Conservation (phyloP, 2,329 filamentous ascomycete genomes). For the Calonectria montana region DNA sequence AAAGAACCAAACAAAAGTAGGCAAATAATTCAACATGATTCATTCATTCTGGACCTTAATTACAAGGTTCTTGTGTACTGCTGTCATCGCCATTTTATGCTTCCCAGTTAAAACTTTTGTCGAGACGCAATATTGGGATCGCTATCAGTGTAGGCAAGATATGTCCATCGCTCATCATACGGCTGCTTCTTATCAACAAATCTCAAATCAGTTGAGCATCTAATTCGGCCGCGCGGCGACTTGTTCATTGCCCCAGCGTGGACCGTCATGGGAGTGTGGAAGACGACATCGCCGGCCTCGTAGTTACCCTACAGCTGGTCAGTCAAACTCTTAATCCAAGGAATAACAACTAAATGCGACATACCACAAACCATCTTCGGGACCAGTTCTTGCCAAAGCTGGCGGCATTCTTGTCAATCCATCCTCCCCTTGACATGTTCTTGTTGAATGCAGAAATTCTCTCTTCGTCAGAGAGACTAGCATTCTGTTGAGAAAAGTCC, state of each 20-base stretch:
- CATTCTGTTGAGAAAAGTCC: neutral
- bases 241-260: neutral
- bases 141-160: neutral
- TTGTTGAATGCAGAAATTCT: constrained; percentile 12
- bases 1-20: neutral
- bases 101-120: neutral
- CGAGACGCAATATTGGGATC: constrained; percentile 3
- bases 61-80: neutral
- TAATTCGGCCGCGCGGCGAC: neutral
- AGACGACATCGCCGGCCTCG: constrained; percentile 10
- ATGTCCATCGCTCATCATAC: neutral
- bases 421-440: constrained; percentile 15
- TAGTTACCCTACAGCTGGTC: constrained; percentile 2
- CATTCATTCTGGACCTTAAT: neutral
- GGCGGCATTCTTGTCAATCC: constrained; percentile 17
- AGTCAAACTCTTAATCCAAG: neutral
- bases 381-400: constrained; percentile 12
- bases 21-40: neutral
- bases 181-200: constrained; percentile 10
- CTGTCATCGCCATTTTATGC: no score
- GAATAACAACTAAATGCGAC: neutral
- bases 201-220: constrained; percentile 7
- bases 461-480: neutral
- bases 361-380: constrained; percentile 5
- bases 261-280: constrained; percentile 8